Base-by-base conservation (phyloP, 2,329 filamentous ascomycete species). In the Colletotrichum trifolii region DNA sequence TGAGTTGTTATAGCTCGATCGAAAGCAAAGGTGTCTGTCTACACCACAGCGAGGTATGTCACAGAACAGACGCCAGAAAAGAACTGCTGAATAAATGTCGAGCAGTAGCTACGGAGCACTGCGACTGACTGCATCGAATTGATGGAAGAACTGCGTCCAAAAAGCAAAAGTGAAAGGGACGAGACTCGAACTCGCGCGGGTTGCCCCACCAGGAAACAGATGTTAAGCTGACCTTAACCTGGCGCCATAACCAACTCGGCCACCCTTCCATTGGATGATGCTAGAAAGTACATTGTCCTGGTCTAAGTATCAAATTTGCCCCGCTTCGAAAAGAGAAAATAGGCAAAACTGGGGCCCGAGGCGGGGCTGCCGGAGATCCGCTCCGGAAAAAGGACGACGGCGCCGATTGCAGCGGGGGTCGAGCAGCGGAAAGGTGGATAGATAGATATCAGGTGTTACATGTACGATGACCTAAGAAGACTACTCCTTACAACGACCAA, bases 121-220 rank as follows among this genome's bases (percentile, higher is more conserved):
- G 25, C 25, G 25, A 25, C 25, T 25, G 25, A 25, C 25, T 25
- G 25, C 1, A 25, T 25, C 2, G 25, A 3, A 25, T 4, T 43
- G 3, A 43, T 13, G 13, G 1, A 43, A 15, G 12, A 33, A 3
- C 10, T 3, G 6, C 3, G 17, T 2, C 15, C n/a, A 46, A 46
- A 12, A 46, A 17, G 43, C 4, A 15, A 46, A 46, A 46, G 11
- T 46, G 43, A 46, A 46, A 46, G 43, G 43, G 43, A 46, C 43
- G 43, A 46, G 43, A 46, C 43, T 46, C 43, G 43, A 46, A 46
- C 43, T 46, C 43, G 43, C 43, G 43, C 43, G 43, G 43, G 43
- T 46, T 46, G 43, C 43, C 43, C 43, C 43, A 46, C 43, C 43
- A 46, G 43, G 43, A 46, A 17, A 43, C 42, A 46, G 43, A 46